Conservation (phyloP, 139 green algal genomes). For the Protoeuglena noctilucae region DNA sequence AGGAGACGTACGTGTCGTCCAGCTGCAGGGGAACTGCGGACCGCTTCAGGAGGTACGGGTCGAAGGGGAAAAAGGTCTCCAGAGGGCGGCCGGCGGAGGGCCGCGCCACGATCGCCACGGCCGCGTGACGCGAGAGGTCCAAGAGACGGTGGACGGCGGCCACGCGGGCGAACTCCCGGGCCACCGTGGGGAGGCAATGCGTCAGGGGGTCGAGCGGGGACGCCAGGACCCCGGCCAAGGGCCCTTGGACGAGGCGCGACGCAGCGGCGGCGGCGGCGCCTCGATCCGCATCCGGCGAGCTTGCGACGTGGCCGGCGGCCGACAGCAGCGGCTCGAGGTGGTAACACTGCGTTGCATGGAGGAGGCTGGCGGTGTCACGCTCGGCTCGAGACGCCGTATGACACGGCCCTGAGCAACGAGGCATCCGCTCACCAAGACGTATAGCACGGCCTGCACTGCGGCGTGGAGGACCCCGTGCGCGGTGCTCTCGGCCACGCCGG, state of each 20-base stretch:
- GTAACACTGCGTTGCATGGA: no score
- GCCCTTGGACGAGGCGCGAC: conserved; percentile 23
- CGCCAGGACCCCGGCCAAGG: conserved; percentile 32
- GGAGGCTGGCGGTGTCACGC: no score
- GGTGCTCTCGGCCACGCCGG: conserved; percentile 9
- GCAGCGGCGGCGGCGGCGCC: not conserved
- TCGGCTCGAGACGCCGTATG: no score
- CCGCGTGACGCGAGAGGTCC: not conserved
- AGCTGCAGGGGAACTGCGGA: conserved; percentile 40
- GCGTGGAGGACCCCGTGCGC: conserved; percentile 44
- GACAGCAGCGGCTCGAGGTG: conserved; percentile 47
- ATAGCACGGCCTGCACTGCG: conserved; percentile 60
- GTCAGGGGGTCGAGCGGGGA: conserved; percentile 40
- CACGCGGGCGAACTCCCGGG: conserved; percentile 35
- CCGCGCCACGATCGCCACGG: not conserved
- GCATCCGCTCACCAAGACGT: no score
- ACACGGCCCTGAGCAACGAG: no score
- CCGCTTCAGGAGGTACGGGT: conserved; percentile 74
- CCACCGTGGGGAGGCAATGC: conserved; percentile 43
- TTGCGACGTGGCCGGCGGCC: not conserved
- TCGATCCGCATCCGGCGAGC: not conserved
- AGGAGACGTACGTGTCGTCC: conserved; percentile 28
- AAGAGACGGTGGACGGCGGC: conserved; percentile 4
- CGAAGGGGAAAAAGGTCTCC: conserved; percentile 90
- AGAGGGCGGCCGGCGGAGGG: conserved; percentile 27